Evolutionary conservation across 768 basidiomycete genomes (phyloP).

Genomic region (Boletus vinaceobasis): DNA sequence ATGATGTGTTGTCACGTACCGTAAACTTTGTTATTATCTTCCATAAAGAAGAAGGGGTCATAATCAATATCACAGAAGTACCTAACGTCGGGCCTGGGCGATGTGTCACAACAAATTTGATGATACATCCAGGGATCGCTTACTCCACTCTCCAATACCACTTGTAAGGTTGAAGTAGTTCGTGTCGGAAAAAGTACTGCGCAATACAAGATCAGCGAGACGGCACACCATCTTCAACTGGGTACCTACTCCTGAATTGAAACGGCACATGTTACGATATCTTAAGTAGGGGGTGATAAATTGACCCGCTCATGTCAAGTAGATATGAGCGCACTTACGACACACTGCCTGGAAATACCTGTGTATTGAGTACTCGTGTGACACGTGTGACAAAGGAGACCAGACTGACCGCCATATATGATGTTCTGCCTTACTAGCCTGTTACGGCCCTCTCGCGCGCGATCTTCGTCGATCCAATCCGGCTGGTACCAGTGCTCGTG

Average conservation of each 20-base stretch:
- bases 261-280: slow-evolving; percentile 81
- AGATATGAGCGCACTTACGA: slow-evolving; percentile 31
- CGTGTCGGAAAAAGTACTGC: slow-evolving; percentile 56
- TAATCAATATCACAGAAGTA: slow-evolving; percentile 52
- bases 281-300: slow-evolving; percentile 14
- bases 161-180: slow-evolving; percentile 48
- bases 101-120: neutral
- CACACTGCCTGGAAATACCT: slow-evolving; percentile 36
- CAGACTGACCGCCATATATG: slow-evolving; percentile 46
- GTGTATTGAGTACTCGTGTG: neutral
- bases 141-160: slow-evolving; percentile 66
- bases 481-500: slow-evolving; percentile 69
- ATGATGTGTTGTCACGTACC: slow-evolving; percentile 28
- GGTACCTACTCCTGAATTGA: slow-evolving; percentile 58
- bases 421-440: slow-evolving; percentile 48
- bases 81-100: slow-evolving; percentile 44
- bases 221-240: neutral
- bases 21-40: slow-evolving; percentile 50
- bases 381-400: neutral
- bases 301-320: neutral
- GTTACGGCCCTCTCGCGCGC: slow-evolving; percentile 49
- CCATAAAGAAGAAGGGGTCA: slow-evolving; percentile 56
- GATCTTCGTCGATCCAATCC: slow-evolving; percentile 66
- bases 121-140: slow-evolving; percentile 12
- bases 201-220: slow-evolving; percentile 6